These are phyloP conservation scores for Sordariomycetes sp. DNA, from an alignment of 2,329 filamentous ascomycete species.

Conservation along the genomic window DNA sequence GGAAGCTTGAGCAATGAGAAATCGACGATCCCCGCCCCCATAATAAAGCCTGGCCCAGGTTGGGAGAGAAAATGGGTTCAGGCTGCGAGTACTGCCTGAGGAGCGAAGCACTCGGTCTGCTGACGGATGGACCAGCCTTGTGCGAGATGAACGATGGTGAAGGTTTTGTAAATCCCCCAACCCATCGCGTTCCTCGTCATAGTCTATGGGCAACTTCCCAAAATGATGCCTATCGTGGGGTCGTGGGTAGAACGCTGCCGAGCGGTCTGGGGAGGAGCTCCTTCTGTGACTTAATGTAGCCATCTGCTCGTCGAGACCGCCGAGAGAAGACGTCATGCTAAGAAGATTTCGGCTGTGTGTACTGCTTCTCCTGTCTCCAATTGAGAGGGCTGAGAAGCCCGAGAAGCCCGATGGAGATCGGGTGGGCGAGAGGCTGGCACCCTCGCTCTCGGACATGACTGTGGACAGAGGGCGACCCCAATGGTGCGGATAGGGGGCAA, in stretches of 20 bases:
- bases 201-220: no score
- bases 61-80: slow-evolving; percentile 36
- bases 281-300: slow-evolving; percentile 26
- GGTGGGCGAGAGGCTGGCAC: slow-evolving; percentile 37
- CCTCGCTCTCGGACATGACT: slow-evolving; percentile 53
- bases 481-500: slow-evolving; percentile 37
- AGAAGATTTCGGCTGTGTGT: slow-evolving; percentile 45
- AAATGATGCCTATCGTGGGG: no score
- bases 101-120: slow-evolving; percentile 46
- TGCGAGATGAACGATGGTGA: slow-evolving; percentile 42
- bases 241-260: no score
- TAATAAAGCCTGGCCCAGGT: slow-evolving; percentile 61
- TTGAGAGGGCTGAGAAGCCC: slow-evolving; percentile 33
- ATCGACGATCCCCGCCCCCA: slow-evolving; percentile 52
- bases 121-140: slow-evolving; percentile 37
- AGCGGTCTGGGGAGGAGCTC: slow-evolving; percentile 39
- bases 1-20: slow-evolving; percentile 32
- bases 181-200: slow-evolving; percentile 56
- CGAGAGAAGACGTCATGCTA: slow-evolving; percentile 48
- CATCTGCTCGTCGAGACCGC: slow-evolving; percentile 28
- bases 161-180: slow-evolving; percentile 49
- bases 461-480: slow-evolving; percentile 58
- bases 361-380: slow-evolving; percentile 36
- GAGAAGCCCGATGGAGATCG: no score
- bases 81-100: slow-evolving; percentile 38